phyloP scores from a whole-genome alignment of 2,329 filamentous ascomycete species.

The Pseudogymnoascus sp. region DNA sequence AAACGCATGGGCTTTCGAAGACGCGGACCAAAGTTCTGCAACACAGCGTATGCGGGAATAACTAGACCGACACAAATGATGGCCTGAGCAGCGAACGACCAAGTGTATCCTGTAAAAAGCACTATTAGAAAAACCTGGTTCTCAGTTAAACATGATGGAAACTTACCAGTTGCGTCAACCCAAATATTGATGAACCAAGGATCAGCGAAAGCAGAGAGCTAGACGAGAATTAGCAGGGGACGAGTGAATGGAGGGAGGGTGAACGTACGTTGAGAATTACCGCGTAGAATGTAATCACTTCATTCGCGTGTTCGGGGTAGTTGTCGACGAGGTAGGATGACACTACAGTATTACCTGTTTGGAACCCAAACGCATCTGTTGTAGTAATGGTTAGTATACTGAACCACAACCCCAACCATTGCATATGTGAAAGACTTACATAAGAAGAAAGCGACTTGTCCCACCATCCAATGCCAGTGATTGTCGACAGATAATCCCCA shows the following conservation, averaged over 20 bases:
- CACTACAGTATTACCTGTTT: conserved; percentile 48
- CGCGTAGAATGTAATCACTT: conserved; percentile 47
- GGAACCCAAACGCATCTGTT: conserved; percentile 45
- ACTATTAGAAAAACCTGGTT: neutral
- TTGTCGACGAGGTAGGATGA: conserved; percentile 48
- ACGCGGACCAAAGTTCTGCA: conserved; percentile 22
- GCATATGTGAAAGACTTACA: conserved; percentile 32
- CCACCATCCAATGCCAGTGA: conserved; percentile 49
- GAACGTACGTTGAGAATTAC: conserved; percentile 46
- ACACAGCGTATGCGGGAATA: conserved; percentile 20
- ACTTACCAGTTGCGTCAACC: conserved; percentile 18
- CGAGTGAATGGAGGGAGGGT: conserved; percentile 27
- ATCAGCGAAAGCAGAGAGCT: conserved; percentile 18
- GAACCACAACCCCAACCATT: neutral
- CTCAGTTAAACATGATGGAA: neutral
- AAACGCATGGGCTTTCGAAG: conserved; percentile 16
- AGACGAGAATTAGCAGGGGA: conserved; percentile 16
- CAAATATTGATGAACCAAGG: conserved; percentile 27
- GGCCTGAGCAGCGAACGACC: conserved; percentile 27
- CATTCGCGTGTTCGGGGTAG: conserved; percentile 48
- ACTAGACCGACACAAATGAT: conserved; percentile 25
- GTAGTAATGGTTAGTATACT: conserved; percentile 9
- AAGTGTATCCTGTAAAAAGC: conserved; percentile 20
- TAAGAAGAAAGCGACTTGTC: conserved; percentile 48
- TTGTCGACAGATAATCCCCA: conserved; percentile 50